Conservation (phyloP, 331 rosid species). For the Dryas integrifolia region DNA sequence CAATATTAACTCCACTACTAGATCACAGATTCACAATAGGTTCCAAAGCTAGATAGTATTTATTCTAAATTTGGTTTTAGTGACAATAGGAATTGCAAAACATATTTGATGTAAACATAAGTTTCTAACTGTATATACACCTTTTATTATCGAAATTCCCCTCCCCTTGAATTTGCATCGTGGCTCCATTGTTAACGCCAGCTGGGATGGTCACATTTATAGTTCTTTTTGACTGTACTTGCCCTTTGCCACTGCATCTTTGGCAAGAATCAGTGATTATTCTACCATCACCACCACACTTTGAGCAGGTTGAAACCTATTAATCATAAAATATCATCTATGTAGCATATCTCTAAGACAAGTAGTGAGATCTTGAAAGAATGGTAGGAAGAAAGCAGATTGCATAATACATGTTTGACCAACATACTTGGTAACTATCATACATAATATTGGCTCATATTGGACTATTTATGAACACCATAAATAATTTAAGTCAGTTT, state of each 20-base stretch:
- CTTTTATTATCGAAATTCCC: slow-evolving; percentile 74
- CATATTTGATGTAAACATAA: not conserved
- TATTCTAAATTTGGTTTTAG: not conserved
- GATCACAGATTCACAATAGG: not conserved
- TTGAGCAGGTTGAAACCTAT: slow-evolving; percentile 87
- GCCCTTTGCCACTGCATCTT: slow-evolving; percentile 70
- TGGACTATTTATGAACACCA: not conserved
- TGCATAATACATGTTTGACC: not conserved
- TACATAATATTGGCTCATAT: not conserved
- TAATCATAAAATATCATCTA: slow-evolving; percentile 18
- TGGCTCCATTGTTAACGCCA: slow-evolving; percentile 75
- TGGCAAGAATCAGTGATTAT: slow-evolving; percentile 63
- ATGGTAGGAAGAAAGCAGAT: not conserved
- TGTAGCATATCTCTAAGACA: not conserved
- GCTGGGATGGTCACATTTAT: slow-evolving; percentile 65
- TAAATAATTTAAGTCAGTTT: no score
- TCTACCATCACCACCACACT: slow-evolving; percentile 79
- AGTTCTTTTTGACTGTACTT: slow-evolving; percentile 48
- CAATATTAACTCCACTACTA: not conserved
- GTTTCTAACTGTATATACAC: slow-evolving; percentile 31
- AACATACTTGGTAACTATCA: not conserved
- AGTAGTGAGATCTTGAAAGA: not conserved
- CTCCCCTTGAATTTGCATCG: slow-evolving; percentile 69
- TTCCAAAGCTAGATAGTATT: not conserved
- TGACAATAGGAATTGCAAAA: not conserved